Percentiles rank a stretch among this genome's conserved stretches.
Conservation (phyloP, 352 stramenopile genomes). For the Pythium vanterpoolii region DNA sequence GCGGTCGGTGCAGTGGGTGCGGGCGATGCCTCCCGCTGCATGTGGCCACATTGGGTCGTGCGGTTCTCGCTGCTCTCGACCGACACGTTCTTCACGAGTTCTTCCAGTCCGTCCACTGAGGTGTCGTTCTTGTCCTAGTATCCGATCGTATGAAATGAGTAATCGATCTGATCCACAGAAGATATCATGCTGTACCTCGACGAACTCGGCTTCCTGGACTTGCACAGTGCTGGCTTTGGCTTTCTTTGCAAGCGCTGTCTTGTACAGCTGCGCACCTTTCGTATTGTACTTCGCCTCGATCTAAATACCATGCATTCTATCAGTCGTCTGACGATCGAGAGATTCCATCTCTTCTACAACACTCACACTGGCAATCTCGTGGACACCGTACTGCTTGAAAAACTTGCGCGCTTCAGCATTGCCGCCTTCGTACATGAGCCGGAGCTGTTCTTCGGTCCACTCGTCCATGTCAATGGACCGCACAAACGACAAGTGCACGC, state of each 20-base stretch:
- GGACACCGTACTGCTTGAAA: slow-evolving; percentile 91
- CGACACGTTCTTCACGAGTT: slow-evolving; percentile 69
- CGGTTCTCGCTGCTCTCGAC: slow-evolving; percentile 44
- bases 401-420: slow-evolving; percentile 92
- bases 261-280: slow-evolving; percentile 88
- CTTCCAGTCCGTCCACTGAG: slow-evolving; percentile 71
- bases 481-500: slow-evolving; percentile 94
- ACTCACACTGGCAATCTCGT: slow-evolving; percentile 84
- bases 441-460: slow-evolving; percentile 94
- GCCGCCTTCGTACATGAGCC: slow-evolving; percentile 91
- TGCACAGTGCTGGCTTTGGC: slow-evolving; percentile 67
- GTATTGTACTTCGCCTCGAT: slow-evolving; percentile 92
- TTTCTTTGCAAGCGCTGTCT: slow-evolving; percentile 81
- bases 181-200: slow-evolving; percentile 25
- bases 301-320: slow-evolving; percentile 25
- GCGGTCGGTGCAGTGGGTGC: slow-evolving; percentile 3
- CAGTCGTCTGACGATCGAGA: neutral
- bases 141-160: neutral
- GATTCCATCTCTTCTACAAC: neutral
- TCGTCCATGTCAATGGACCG: slow-evolving; percentile 95
- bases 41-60: slow-evolving; percentile 37
- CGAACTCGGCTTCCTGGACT: slow-evolving; percentile 34
- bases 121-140: slow-evolving; percentile 31
- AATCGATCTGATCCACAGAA: neutral
- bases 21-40: slow-evolving; percentile 35